These are phyloP conservation scores for Bimuria novae-zelandiae DNA, from an alignment of 2,329 filamentous ascomycete genomes.

Conservation along the genomic window DNA sequence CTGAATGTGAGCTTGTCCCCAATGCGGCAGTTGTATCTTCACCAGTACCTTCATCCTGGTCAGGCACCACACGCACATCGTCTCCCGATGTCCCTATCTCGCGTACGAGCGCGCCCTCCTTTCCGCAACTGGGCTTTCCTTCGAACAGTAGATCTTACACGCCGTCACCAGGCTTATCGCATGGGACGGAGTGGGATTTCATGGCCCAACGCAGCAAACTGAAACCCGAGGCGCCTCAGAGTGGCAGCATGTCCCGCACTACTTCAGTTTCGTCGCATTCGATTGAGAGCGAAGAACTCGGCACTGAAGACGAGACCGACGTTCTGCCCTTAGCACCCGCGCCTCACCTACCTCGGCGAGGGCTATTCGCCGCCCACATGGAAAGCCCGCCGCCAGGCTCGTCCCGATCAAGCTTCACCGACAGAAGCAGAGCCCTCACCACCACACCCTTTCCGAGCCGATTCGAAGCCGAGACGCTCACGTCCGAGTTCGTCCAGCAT, in stretches of 20 bases:
- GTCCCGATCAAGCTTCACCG: slow-evolving; percentile 36
- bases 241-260: slow-evolving; percentile 31
- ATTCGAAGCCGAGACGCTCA: slow-evolving; percentile 45
- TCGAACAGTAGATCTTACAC: slow-evolving; percentile 25
- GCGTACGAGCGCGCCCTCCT: slow-evolving; percentile 34
- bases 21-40: slow-evolving; percentile 35
- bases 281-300: slow-evolving; percentile 34
- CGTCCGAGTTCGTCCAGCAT: slow-evolving; percentile 38
- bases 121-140: slow-evolving; percentile 23
- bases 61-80: slow-evolving; percentile 43
- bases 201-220: slow-evolving; percentile 33
- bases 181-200: slow-evolving; percentile 43
- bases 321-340: slow-evolving; percentile 31
- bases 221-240: slow-evolving; percentile 25
- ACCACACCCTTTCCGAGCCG: slow-evolving; percentile 38
- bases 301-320: slow-evolving; percentile 36
- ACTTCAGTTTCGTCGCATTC: slow-evolving; percentile 42
- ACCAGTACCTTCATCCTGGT: slow-evolving; percentile 45
- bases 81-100: slow-evolving; percentile 40
- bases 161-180: slow-evolving; percentile 32
- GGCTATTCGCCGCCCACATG: slow-evolving; percentile 35
- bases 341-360: slow-evolving; percentile 35
- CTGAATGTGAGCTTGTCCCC: slow-evolving; percentile 43
- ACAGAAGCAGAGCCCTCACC: slow-evolving; percentile 38
- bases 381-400: slow-evolving; percentile 33